Conservation (phyloP, 371 early-diverging fungal genomes). For the Mucor mucedo region DNA sequence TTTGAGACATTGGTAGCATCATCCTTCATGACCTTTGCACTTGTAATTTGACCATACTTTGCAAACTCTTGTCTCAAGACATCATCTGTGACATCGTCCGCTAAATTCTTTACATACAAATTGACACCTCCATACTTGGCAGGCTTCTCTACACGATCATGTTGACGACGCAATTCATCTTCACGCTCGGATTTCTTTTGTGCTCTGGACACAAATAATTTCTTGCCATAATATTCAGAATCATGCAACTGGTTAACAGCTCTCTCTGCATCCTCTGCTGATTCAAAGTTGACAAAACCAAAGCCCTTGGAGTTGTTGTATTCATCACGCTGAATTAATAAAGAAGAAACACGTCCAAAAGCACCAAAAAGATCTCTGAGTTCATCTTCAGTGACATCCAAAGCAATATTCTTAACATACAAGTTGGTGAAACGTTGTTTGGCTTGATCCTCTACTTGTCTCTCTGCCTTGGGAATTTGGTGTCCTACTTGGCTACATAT, state of each 20-base stretch:
- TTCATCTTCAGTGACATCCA: conserved; percentile 84
- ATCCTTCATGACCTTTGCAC: conserved; percentile 96
- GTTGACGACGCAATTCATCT: conserved; percentile 91
- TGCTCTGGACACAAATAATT: conserved; percentile 96
- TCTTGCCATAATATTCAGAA: conserved; percentile 84
- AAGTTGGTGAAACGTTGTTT: conserved; percentile 92
- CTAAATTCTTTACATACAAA: conserved; percentile 97
- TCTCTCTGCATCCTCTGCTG: conserved; percentile 86
- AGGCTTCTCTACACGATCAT: conserved; percentile 82
- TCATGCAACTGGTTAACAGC: conserved; percentile 96
- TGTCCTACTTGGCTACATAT: conserved; percentile 69
- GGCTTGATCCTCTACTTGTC: conserved; percentile 82
- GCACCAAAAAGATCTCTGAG: conserved; percentile 80
- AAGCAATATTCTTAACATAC: conserved; percentile 96
- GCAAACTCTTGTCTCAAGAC: conserved; percentile 88
- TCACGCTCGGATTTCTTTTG: conserved; percentile 98
- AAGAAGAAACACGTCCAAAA: conserved; percentile 90
- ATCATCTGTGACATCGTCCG: conserved; percentile 92
- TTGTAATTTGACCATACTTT: conserved; percentile 92
- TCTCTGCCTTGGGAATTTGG: conserved; percentile 91
- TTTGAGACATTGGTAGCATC: conserved; percentile 77
- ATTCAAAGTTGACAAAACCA: conserved; percentile 96
- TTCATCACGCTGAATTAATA: conserved; percentile 76
- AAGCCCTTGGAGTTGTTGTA: conserved; percentile 89
- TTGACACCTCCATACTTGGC: conserved; percentile 96